Base-by-base conservation (phyloP, 306 rosid species). In the Quercus glauca region DNA sequence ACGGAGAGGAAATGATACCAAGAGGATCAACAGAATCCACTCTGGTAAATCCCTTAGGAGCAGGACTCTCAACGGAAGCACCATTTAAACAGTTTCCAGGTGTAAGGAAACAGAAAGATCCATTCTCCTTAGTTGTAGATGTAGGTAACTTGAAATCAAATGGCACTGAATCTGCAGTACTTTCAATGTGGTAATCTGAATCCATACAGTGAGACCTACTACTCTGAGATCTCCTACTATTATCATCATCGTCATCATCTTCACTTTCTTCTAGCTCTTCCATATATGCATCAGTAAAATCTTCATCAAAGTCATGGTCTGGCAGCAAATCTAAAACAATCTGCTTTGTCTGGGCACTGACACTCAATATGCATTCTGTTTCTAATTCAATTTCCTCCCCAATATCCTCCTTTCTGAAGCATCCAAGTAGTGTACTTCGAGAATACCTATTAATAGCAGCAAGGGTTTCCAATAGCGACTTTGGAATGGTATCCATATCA, bases 291-390 rank as follows among this genome's bases (percentile, higher is more conserved):
- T 91, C 92, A 51, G 57, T 53, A 51, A 90, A 95, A 58, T 92
- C 92, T 73, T 80, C 49, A 73, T 87, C 92, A 69, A 92, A 90
- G 49, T 83, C 82, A 83, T 52, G 73, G 37, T 78, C 86, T 43
- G 94, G 92, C 33, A 89, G 79, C 71, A 84, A 80, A 83, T 91
- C 92, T 80, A 83, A 79, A 76, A 90, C 76, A 85, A 91, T 69
- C 84, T 92, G 97, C 76, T 91, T 91, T 73, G 88, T 25, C 68
- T 84, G 88, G 77, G 98, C 97, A 88, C 97, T 92, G 70, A 89
- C 74, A 83, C 79, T 80, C 83, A 95, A 80, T 84, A 91, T 80
- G 82, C 87, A 77, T 71, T 92, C 93, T 55, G 84, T 89, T 71
- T 91, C 98, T 75, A 86, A 83, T 59, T 89, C 91, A 76, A 90